phyloP scores from a whole-genome alignment of 305 asterid species.

The Fraxinus velutina region DNA sequence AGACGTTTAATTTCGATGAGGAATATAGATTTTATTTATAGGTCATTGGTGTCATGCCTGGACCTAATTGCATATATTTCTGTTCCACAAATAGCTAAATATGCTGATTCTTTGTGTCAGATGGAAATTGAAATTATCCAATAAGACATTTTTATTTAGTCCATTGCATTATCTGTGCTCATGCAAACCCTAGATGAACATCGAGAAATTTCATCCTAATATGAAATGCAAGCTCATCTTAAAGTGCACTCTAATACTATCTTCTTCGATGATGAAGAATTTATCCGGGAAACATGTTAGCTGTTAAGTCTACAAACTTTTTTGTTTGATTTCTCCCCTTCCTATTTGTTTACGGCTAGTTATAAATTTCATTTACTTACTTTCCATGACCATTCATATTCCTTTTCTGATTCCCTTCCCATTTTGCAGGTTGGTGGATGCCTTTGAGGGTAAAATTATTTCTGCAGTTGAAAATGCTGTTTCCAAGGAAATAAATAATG shows the following conservation, averaged over 20 bases:
- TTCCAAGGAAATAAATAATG: slow-evolving; percentile 53
- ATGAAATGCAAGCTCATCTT: slow-evolving; percentile 1
- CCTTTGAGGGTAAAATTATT: slow-evolving; percentile 55
- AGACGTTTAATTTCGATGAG: background rate
- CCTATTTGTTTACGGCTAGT: background rate
- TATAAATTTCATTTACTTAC: background rate
- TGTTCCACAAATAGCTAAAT: background rate
- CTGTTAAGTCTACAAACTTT: background rate
- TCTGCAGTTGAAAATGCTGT: slow-evolving; percentile 72
- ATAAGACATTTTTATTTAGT: background rate
- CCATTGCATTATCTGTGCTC: background rate
- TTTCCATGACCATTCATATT: background rate
- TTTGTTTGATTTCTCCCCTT: background rate
- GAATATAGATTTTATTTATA: background rate
- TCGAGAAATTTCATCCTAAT: background rate
- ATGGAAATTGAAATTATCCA: background rate
- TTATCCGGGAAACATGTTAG: background rate
- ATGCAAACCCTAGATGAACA: background rate
- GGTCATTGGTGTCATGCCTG: background rate
- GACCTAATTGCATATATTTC: background rate
- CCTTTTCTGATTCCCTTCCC: slow-evolving; percentile 3
- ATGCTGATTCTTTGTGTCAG: background rate
- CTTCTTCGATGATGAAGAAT: background rate
- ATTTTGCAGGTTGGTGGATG: slow-evolving; percentile 65
- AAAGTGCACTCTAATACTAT: background rate